Base-by-base conservation (phyloP, 768 basidiomycete genomes). In the Rhodotorula paludigena region DNA sequence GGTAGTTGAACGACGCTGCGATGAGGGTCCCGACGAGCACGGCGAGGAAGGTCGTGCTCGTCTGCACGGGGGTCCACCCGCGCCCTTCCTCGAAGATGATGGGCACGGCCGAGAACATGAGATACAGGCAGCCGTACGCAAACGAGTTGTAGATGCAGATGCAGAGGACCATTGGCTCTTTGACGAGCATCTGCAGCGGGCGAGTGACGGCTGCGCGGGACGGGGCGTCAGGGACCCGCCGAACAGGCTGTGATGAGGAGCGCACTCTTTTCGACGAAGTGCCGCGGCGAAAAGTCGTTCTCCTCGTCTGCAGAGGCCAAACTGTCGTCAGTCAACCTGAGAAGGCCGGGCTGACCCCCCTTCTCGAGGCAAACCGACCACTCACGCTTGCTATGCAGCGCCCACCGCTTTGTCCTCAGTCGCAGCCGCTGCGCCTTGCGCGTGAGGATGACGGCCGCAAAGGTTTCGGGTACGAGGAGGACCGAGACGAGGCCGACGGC, bases 401-500 rank as follows among this genome's bases (percentile, higher is more conserved):
- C 77, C 76, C 77, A 79, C 23, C 73, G 60, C 7, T 74, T 69
- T 8, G 78, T 79, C 61, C 68, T 57, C 20, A 75, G 36, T 14
- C 78, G 57, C 32, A 78, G 55, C 6, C 45, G n/a, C 14, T 63
- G 62, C 7, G 79, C 79, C 63, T 79, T 80, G 1, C 68, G 44
- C 3, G 77, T 78, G 23, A 80, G 66, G 45, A 80, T 70, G n/a
- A 69, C 74, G 10, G 77, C 73, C 9, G 74, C 74, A 36, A 76
- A 79, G 1, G 79, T 80, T 60, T 80, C 79, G 7, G 78, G 77
- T 1, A 79, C 64, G 66, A 76, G 67, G 57, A 78, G 48, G 35
- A 76, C 39, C 38, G 74, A 74, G 47, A 76, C 30, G 35, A 71
- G 14, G 32, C 76, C 47, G 47, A 78, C 68, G n/a, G 66, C 35